These are phyloP conservation scores for Drechslerella coelobrocha DNA, from an alignment of 2,329 filamentous ascomycete genomes.

Conservation along the genomic window DNA sequence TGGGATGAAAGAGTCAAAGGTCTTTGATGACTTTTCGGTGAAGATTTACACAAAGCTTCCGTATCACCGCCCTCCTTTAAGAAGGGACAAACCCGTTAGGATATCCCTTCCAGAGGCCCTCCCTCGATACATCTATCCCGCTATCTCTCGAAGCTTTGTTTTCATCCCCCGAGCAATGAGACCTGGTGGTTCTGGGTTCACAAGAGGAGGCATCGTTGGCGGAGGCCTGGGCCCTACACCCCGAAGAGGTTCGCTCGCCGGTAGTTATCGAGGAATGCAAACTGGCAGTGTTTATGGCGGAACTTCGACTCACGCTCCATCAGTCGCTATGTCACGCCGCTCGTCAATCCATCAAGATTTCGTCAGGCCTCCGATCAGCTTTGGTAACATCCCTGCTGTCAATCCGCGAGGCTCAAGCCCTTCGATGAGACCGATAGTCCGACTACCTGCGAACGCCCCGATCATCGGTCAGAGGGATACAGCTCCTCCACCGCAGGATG, in stretches of 20 bases:
- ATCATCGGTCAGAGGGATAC: conserved; percentile 49
- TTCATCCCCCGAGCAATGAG: conserved; percentile 94
- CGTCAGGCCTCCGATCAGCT: conserved; percentile 45
- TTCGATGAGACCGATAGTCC: conserved; percentile 53
- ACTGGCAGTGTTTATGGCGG: conserved; percentile 77
- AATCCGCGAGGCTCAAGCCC: conserved; percentile 33
- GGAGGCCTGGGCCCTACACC: conserved; percentile 71
- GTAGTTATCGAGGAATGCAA: conserved; percentile 58
- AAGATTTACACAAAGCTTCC: conserved; percentile 93
- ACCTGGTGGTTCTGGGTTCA: conserved; percentile 62
- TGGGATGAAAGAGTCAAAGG: conserved; percentile 72
- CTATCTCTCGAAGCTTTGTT: conserved; percentile 89
- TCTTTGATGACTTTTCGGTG: conserved; percentile 77
- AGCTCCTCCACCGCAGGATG: conserved; percentile 18
- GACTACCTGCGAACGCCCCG: conserved; percentile 56
- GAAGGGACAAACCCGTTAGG: conserved; percentile 93
- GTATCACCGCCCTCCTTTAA: conserved; percentile 89
- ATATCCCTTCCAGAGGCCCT: conserved; percentile 82
- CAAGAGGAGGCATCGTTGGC: conserved; percentile 64
- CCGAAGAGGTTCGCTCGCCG: conserved; percentile 42
- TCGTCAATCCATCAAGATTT: conserved; percentile 54
- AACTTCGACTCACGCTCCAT: conserved; percentile 54
- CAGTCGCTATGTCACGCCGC: conserved; percentile 54
- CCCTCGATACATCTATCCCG: conserved; percentile 89
- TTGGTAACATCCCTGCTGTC: conserved; percentile 49